A percentile compares a stretch with the other conserved stretches of the same genome.
phyloP scores from a whole-genome alignment of 2,329 filamentous ascomycete genomes.

The Calonectria hongkongensis region DNA sequence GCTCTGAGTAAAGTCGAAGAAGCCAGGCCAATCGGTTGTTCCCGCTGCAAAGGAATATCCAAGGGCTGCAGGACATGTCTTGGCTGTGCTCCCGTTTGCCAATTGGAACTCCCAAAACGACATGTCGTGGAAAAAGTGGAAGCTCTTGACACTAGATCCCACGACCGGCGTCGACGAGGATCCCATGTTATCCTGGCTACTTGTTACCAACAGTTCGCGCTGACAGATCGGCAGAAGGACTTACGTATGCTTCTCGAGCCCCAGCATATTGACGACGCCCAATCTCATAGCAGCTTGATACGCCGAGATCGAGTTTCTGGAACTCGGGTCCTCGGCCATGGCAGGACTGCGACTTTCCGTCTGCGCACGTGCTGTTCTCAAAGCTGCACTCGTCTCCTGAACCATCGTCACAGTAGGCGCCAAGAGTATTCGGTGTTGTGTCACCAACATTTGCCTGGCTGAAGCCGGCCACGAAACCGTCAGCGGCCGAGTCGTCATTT shows the following conservation, averaged over 20 bases:
- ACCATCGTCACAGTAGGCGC: conserved; percentile 92
- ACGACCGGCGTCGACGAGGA: conserved; percentile 69
- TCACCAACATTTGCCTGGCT: conserved; percentile 95
- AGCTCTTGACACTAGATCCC: conserved; percentile 82
- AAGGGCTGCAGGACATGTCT: conserved; percentile 89
- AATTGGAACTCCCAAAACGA: conserved; percentile 83
- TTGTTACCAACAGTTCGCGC: background rate
- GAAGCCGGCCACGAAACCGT: conserved; percentile 91
- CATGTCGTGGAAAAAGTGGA: conserved; percentile 92
- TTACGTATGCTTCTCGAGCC: conserved; percentile 67
- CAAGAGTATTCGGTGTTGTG: conserved; percentile 90
- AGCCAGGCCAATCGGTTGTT: conserved; percentile 92
- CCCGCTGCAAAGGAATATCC: conserved; percentile 96
- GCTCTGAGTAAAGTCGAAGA: conserved; percentile 95
- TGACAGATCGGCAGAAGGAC: conserved; percentile 40
- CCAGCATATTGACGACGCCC: conserved; percentile 82
- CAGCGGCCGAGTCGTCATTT: conserved; percentile 72
- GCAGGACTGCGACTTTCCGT: conserved; percentile 81
- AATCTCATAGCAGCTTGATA: conserved; percentile 85
- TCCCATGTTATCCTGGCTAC: conserved; percentile 72
- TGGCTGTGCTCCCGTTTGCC: conserved; percentile 81
- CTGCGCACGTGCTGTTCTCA: conserved; percentile 88
- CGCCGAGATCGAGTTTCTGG: conserved; percentile 80
- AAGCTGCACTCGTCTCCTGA: conserved; percentile 82
- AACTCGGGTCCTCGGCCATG: conserved; percentile 85